phyloP scores from a whole-genome alignment of 2,329 filamentous ascomycete species.

The Exophiala lecanii-corni region DNA sequence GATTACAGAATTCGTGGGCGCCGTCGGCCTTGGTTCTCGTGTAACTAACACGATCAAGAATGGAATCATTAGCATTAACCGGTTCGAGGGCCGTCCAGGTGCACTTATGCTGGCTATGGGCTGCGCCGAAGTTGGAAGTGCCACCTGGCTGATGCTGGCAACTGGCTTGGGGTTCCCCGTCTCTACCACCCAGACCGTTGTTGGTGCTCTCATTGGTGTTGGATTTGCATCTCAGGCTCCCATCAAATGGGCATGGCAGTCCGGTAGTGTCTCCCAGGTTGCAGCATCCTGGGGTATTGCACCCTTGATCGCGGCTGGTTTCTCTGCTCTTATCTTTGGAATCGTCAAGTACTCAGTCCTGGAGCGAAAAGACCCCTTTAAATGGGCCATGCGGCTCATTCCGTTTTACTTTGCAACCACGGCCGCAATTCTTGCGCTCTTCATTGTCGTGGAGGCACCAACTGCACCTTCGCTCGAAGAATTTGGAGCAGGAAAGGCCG shows the following conservation, averaged over 20 bases:
- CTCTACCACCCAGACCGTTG: constrained; percentile 39
- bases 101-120: constrained; percentile 39
- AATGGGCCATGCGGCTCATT: constrained; percentile 46
- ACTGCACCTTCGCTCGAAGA: constrained; percentile 29
- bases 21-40: constrained; percentile 46
- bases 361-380: constrained; percentile 45
- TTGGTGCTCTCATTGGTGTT: constrained; percentile 35
- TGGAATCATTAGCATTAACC: constrained; percentile 38
- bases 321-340: constrained; percentile 48
- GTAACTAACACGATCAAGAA: constrained; percentile 43
- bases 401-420: constrained; percentile 49
- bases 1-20: constrained; percentile 50
- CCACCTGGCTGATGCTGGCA: constrained; percentile 35
- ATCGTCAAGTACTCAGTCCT: constrained; percentile 48
- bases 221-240: constrained; percentile 31
- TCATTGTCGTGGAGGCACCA: constrained; percentile 52
- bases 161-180: constrained; percentile 37
- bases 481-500: constrained; percentile 29
- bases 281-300: constrained; percentile 48
- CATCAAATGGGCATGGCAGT: constrained; percentile 41
- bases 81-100: constrained; percentile 34
- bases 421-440: constrained; percentile 49
- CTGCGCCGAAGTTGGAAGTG: constrained; percentile 33
- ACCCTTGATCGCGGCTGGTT: constrained; percentile 44
- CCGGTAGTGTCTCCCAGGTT: constrained; percentile 44